Conservation (phyloP, 371 early-diverging fungal species). For the Actinomortierella ambigua region DNA sequence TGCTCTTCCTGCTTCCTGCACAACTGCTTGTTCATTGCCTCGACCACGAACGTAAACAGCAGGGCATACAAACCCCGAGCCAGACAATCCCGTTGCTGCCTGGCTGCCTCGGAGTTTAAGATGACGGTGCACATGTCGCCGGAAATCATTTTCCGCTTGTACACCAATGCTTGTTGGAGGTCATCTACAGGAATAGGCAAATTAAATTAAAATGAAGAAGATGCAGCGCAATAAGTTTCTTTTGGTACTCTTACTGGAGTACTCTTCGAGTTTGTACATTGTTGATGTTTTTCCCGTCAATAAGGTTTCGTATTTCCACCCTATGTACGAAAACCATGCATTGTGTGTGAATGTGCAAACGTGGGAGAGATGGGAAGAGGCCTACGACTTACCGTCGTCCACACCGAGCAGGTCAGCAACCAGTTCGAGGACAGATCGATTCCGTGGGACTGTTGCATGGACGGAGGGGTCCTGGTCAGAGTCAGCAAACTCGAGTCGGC, state of each 20-base stretch:
- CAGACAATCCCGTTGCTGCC: constrained; percentile 76
- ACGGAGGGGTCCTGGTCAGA: constrained; percentile 53
- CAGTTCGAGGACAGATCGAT: constrained; percentile 71
- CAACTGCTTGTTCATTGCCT: constrained; percentile 83
- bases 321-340: no score
- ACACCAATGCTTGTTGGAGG: constrained; percentile 73
- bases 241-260: constrained; percentile 40
- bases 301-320: no score
- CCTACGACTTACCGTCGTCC: constrained; percentile 56
- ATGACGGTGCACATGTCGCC: constrained; percentile 88
- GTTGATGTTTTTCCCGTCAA: background rate
- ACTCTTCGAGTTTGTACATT: background rate
- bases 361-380: no score
- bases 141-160: constrained; percentile 71
- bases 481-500: constrained; percentile 72
- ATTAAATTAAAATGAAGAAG: background rate
- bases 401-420: constrained; percentile 86
- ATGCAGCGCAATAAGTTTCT: constrained; percentile 24
- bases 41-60: constrained; percentile 88
- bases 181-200: constrained; percentile 57
- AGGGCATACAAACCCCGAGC: constrained; percentile 82
- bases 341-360: constrained; percentile 43
- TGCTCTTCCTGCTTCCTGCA: constrained; percentile 69
- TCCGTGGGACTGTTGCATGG: constrained; percentile 56
- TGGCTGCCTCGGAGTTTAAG: constrained; percentile 79